These are phyloP conservation scores for Eucalyptus coolabah DNA, from an alignment of 345 rosid genomes.

Conservation along the genomic window DNA sequence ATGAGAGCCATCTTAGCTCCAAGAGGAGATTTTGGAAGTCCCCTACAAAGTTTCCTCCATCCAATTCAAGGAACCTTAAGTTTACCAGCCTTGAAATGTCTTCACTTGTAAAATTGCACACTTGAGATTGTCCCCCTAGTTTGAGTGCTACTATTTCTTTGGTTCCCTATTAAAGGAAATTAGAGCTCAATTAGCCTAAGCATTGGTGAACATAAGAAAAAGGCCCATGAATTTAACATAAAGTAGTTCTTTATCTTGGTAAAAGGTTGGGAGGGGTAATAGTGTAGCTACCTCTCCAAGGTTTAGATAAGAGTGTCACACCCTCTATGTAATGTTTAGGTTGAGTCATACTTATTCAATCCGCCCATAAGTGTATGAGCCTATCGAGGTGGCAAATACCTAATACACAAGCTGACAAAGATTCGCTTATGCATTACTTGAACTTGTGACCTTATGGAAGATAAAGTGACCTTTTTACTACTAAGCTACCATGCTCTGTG, in stretches of 20 bases:
- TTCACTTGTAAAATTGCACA: background rate
- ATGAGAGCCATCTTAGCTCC: background rate
- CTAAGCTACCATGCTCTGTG: rapidly evolving
- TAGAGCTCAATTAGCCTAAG: background rate
- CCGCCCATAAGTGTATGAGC: rapidly evolving
- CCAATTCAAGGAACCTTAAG: background rate
- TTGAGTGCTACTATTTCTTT: background rate
- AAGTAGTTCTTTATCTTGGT: rapidly evolving
- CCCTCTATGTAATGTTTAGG: rapidly evolving
- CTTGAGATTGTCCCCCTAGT: background rate
- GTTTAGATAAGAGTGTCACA: no score
- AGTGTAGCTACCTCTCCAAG: no score
- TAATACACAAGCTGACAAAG: no score
- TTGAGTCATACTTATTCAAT: rapidly evolving
- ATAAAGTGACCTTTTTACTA: no score
- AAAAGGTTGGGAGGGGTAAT: no score
- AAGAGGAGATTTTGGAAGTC: background rate
- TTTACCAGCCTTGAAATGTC: background rate
- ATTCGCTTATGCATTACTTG: no score
- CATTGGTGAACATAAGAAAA: background rate
- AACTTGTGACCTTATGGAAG: rapidly evolving
- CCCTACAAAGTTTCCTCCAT: background rate
- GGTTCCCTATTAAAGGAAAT: background rate
- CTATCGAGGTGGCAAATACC: rapidly evolving
- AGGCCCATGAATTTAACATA: background rate